Percentiles rank a stretch among this genome's conserved stretches.
phyloP scores from a whole-genome alignment of 148 eudicot species.

The Chenopodium berlandieri region DNA sequence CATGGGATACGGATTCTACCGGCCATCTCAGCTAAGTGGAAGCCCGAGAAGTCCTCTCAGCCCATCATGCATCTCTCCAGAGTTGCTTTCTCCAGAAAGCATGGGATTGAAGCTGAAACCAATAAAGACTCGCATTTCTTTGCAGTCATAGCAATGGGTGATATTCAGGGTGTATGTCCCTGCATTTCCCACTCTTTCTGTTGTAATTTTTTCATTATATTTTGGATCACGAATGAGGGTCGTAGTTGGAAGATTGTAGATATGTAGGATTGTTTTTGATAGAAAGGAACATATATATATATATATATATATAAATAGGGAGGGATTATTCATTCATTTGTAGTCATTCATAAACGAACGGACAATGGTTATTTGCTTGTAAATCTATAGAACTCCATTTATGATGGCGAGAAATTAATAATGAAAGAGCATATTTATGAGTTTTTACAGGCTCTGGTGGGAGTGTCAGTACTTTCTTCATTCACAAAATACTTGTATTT shows the following conservation, averaged over 20 bases:
- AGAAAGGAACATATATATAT: conserved; percentile 16
- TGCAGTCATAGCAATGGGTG: conserved; percentile 18
- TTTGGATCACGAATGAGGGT: conserved; percentile 10
- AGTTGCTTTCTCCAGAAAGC: conserved; percentile 95
- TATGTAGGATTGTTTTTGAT: conserved; percentile 22
- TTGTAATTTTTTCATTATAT: conserved; percentile 21
- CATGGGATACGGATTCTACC: conserved; percentile 79
- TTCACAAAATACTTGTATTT: too few species aligned
- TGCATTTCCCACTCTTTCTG: background rate
- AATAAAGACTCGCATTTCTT: conserved; percentile 73
- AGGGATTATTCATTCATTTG: conserved; percentile 30
- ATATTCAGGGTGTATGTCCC: background rate
- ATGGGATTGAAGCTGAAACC: conserved; percentile 97
- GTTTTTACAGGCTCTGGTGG: background rate
- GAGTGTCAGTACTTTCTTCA: background rate
- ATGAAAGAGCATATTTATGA: conserved; percentile 6
- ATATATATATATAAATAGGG: conserved; percentile 19
- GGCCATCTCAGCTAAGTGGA: conserved; percentile 59
- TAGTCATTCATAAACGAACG: conserved; percentile 32
- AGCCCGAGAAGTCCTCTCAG: conserved; percentile 93
- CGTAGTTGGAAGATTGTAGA: conserved; percentile 29
- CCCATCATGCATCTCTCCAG: conserved; percentile 82
- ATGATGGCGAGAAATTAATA: conserved; percentile 33
- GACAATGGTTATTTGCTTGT: conserved; percentile 23
- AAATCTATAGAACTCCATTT: conserved; percentile 16